Evolutionary conservation across 2,329 filamentous ascomycete genomes (phyloP).

Genomic region (Colletotrichum brevisporum): DNA sequence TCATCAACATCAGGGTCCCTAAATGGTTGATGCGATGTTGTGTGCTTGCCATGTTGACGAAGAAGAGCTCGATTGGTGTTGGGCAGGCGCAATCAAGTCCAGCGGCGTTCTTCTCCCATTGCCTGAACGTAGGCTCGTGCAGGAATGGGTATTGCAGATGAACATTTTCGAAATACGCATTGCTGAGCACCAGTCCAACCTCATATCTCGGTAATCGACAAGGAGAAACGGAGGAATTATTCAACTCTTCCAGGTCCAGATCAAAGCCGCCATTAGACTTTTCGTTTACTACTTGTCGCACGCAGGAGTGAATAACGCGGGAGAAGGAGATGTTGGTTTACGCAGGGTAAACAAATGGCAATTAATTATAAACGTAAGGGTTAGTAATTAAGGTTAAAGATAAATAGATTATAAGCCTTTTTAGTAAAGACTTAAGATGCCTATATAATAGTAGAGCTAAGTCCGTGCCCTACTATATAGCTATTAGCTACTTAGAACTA

Average conservation of each 20-base stretch:
- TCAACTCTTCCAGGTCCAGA: not conserved
- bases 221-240: not conserved
- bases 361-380: too few species aligned
- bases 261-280: not conserved
- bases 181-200: slow-evolving; percentile 36
- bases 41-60: slow-evolving; percentile 43
- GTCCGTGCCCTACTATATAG: too few species aligned
- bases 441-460: too few species aligned
- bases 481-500: too few species aligned
- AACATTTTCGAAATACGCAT: slow-evolving; percentile 54
- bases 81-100: not conserved
- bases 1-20: too few species aligned
- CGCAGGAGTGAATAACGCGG: slow-evolving; percentile 38
- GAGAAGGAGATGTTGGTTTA: too few species aligned
- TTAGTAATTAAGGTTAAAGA: too few species aligned
- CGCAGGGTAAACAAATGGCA: too few species aligned
- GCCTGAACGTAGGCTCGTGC: slow-evolving; percentile 50
- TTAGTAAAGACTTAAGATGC: too few species aligned
- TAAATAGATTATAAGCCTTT: too few species aligned
- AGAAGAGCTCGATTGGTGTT: slow-evolving; percentile 26
- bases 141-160: slow-evolving; percentile 56
- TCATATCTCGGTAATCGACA: slow-evolving; percentile 21
- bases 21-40: too few species aligned
- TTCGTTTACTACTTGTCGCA: not conserved
- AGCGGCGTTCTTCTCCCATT: slow-evolving; percentile 47